Evolutionary conservation across 331 rosid genomes (phyloP).

Genomic region (Saraca asoca): DNA sequence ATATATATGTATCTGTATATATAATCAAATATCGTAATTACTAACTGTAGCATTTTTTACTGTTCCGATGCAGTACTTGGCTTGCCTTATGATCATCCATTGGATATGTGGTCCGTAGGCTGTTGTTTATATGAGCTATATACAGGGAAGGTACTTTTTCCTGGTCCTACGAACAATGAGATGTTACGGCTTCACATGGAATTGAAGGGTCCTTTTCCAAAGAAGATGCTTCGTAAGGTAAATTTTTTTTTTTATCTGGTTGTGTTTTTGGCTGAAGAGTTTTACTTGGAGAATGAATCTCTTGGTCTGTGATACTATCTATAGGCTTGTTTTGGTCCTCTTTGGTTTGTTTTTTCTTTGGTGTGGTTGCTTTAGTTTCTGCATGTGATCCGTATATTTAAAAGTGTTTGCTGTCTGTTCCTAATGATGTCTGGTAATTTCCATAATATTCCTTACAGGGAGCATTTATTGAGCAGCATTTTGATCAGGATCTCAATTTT

Average conservation of each 20-base stretch:
- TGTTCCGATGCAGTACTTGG: slow-evolving; percentile 52
- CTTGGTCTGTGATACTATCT: neutral
- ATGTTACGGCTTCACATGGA: slow-evolving; percentile 97
- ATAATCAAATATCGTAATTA: slow-evolving; percentile 3
- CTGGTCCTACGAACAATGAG: slow-evolving; percentile 94
- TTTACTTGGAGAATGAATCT: neutral
- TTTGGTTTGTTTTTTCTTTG: neutral
- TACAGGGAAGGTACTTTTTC: slow-evolving; percentile 95
- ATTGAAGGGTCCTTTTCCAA: slow-evolving; percentile 89
- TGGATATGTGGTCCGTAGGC: slow-evolving; percentile 99
- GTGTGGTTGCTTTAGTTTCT: neutral
- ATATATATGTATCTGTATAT: no score
- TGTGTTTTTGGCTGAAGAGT: neutral
- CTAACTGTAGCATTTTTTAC: slow-evolving; percentile 12
- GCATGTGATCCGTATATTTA: slow-evolving; percentile 3
- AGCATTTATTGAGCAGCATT: slow-evolving; percentile 80
- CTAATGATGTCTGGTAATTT: slow-evolving; percentile 7
- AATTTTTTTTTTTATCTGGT: slow-evolving; percentile 12
- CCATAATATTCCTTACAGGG: slow-evolving; percentile 57
- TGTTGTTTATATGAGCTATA: slow-evolving; percentile 88
- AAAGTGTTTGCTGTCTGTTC: slow-evolving; percentile 8
- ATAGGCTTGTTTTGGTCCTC: neutral
- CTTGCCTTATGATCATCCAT: slow-evolving; percentile 84
- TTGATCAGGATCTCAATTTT: slow-evolving; percentile 89
- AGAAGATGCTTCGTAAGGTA: slow-evolving; percentile 95